Percentiles rank a stretch among this genome's conserved stretches.
phyloP scores from a whole-genome alignment of 2,329 filamentous ascomycete species.

The Emmonsiellopsis sp. region DNA sequence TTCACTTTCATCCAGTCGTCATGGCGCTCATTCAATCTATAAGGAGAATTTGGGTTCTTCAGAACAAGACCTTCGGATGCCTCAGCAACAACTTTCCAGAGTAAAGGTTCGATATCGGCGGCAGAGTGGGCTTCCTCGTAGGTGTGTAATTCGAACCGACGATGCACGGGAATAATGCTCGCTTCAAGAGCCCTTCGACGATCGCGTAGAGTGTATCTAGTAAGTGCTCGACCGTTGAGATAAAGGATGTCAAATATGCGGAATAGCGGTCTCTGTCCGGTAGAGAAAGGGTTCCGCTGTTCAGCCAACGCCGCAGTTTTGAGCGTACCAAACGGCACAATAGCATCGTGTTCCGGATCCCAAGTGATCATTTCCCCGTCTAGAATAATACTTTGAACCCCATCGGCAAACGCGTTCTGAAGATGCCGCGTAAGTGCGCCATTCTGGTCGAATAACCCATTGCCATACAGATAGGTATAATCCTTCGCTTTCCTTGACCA shows the following conservation, averaged over 20 bases:
- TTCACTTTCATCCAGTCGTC: conserved; percentile 99
- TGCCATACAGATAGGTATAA: conserved; percentile 89
- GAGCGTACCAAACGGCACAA: conserved; percentile 82
- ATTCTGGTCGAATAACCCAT: conserved; percentile 61
- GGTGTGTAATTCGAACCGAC: conserved; percentile 73
- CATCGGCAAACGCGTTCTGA: conserved; percentile 62
- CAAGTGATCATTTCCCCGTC: conserved; percentile 99
- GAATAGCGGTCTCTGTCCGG: conserved; percentile 64
- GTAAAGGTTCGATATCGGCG: conserved; percentile 65
- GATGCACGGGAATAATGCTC: conserved; percentile 59
- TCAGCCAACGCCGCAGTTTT: conserved; percentile 82
- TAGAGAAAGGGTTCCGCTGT: conserved; percentile 58
- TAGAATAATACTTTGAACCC: conserved; percentile 77
- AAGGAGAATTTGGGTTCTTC: conserved; percentile 84
- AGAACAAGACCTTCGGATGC: conserved; percentile 83
- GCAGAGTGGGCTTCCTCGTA: conserved; percentile 57
- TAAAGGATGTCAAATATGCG: conserved; percentile 87
- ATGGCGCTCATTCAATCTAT: conserved; percentile 79
- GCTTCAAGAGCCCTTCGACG: conserved; percentile 64
- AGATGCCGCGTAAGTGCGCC: conserved; percentile 74
- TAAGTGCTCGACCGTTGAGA: conserved; percentile 71
- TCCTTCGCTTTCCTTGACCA: conserved; percentile 97
- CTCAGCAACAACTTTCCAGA: conserved; percentile 76
- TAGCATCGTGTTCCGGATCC: conserved; percentile 76
- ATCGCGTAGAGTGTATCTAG: conserved; percentile 72